phyloP scores from a whole-genome alignment of 768 basidiomycete species.

The Sporobolomyces phaffii region DNA sequence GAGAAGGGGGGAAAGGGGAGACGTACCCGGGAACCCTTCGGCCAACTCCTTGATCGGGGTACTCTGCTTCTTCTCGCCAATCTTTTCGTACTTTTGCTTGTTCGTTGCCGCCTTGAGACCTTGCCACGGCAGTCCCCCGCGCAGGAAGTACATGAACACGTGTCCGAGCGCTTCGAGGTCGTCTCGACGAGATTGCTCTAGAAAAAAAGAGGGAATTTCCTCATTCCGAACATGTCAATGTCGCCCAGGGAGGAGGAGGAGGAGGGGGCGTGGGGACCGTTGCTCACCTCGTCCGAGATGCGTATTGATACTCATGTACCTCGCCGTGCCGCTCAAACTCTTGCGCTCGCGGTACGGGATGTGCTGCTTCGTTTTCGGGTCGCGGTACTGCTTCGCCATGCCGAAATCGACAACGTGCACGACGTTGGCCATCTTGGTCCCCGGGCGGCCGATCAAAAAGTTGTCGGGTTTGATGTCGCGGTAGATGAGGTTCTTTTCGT shows the following conservation, averaged over 20 bases:
- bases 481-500: conserved; percentile 99
- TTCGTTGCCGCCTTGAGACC: conserved; percentile 98
- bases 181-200: conserved; percentile 74
- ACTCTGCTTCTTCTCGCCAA: conserved; percentile 98
- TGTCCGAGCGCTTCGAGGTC: conserved; percentile 98
- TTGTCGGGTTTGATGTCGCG: conserved; percentile 99
- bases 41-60: conserved; percentile 95
- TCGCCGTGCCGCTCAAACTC: conserved; percentile 90
- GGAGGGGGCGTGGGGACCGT: too few relatives aligned
- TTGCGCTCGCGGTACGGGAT: conserved; percentile 98
- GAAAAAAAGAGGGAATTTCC: too few relatives aligned
- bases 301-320: conserved; percentile 99
- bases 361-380: conserved; percentile 98
- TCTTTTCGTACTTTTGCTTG: conserved; percentile 99
- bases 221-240: too few relatives aligned
- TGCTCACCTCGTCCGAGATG: conserved; percentile 88
- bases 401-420: conserved; percentile 79
- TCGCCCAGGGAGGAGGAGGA: too few relatives aligned
- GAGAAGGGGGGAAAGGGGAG: conserved; percentile 18
- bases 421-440: conserved; percentile 76
- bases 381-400: conserved; percentile 99
- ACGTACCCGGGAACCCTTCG: conserved; percentile 84
- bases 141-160: conserved; percentile 99
- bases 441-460: conserved; percentile 90
- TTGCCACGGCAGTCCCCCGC: conserved; percentile 97